Evolutionary conservation across 768 basidiomycete genomes (phyloP), one percentile per base, ranked within the genome.

Genomic region (Kwoniella sp.): DNA sequence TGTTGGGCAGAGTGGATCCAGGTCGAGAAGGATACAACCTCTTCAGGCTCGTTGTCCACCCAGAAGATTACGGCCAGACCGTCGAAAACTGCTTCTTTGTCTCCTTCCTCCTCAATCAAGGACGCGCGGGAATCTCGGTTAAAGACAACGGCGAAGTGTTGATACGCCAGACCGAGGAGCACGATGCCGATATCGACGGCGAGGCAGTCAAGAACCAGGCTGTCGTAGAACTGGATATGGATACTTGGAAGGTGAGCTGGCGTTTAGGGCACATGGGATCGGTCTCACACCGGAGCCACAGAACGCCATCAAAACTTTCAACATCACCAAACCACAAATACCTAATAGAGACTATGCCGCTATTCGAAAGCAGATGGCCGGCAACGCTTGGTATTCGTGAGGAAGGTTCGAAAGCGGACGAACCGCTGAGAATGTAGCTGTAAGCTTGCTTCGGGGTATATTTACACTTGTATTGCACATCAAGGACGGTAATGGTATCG

Each of bases 31-130:
- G 26, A 6, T 79, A 87, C 45, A 95, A 95, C 63, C 73, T 95
- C 25, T 96, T 96, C 77, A 76, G 79, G 55, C 87, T 96, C 66
- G 79, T 96, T 46, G 78, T 95, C 57, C 93, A 99, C 69, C 95
- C 95, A 11, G 75, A 84, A 25, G 84, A 87, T 63, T 99, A 89
- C 67, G 86, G 85, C 0, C 93, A 99, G 69, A 89, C 88, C 0
- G 89, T 98, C 12, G 95, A 99, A 76, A 99, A 99, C 70, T 78
- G 93, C 20, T 98, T 99, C 72, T 91, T 95, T 67, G 79, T 93
- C 2, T 89, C 89, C 0, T 98, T 99, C 76, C 79, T 95, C 56
- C 87, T 95, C 39, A 81, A 87, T 26, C 88, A 92, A 58, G 89
- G 86, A 2, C 81, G 56, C 40, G 75, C 67, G 0, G 65, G 65